These are phyloP conservation scores for Kuraishia piskuri DNA, from an alignment of 805 yeast species.

Conservation along the genomic window DNA sequence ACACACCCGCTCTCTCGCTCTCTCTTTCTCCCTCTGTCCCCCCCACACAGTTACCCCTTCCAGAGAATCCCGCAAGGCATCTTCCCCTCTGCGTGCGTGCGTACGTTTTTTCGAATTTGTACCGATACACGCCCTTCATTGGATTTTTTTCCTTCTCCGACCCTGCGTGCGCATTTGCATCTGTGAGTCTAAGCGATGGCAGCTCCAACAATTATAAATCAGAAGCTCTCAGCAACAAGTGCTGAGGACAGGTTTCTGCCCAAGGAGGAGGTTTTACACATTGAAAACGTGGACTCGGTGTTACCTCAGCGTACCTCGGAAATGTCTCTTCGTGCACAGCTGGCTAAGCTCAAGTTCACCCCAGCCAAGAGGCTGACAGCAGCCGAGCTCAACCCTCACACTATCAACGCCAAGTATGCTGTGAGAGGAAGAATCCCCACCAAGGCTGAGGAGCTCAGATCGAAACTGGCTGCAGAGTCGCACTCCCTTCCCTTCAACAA, in stretches of 20 bases:
- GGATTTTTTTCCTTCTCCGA: background rate
- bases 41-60: background rate
- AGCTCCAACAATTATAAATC: background rate
- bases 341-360: conserved; percentile 9
- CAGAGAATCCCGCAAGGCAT: background rate
- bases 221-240: background rate
- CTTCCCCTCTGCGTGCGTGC: background rate
- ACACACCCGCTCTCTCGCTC: no score
- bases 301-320: background rate
- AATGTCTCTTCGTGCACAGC: background rate
- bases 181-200: background rate
- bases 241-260: background rate
- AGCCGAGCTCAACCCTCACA: conserved; percentile 59
- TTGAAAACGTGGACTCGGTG: background rate
- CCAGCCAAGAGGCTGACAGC: conserved; percentile 29
- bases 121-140: background rate
- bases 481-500: conserved; percentile 64
- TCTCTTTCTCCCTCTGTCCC: background rate
- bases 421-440: conserved; percentile 94
- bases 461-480: conserved; percentile 43
- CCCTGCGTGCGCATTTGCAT: background rate
- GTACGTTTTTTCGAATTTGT: background rate
- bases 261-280: background rate
- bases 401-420: conserved; percentile 86
- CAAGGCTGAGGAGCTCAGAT: conserved; percentile 77